Percentiles rank a stretch among this genome's conserved stretches.
These are phyloP conservation scores for Eucalyptus polyanthemos DNA, from an alignment of 345 rosid species.

Conservation along the genomic window DNA sequence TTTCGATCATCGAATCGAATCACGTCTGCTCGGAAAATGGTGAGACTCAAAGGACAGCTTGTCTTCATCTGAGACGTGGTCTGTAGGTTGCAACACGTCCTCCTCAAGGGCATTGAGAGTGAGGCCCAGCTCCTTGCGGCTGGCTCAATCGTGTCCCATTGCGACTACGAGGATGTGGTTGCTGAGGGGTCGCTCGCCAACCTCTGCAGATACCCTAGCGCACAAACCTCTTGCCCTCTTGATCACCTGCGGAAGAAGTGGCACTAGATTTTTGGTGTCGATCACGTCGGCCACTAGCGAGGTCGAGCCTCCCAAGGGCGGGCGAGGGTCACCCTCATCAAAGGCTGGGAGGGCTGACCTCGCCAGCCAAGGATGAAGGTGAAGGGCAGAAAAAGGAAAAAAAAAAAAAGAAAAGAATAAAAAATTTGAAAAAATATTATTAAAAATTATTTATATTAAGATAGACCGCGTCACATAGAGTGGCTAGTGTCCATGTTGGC, in stretches of 20 bases:
- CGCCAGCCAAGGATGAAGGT: neutral
- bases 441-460: too few species aligned
- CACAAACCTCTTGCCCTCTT: conserved; percentile 15
- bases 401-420: fast-evolving
- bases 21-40: neutral
- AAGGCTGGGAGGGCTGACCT: fast-evolving
- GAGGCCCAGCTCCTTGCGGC: conserved; percentile 53
- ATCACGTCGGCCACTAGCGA: fast-evolving
- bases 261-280: conserved; percentile 15
- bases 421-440: too few species aligned
- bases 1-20: neutral
- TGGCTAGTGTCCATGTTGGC: fast-evolving
- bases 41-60: neutral
- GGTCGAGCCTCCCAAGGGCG: neutral
- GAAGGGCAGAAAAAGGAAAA: neutral
- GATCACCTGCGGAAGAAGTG: conserved; percentile 38
- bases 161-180: conserved; percentile 64
- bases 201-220: conserved; percentile 72
- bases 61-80: conserved; percentile 33
- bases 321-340: too few species aligned
- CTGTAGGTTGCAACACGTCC: conserved; percentile 38
- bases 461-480: fast-evolving
- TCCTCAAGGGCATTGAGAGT: conserved; percentile 42
- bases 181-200: conserved; percentile 42
- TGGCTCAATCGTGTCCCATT: conserved; percentile 38